Evolutionary conservation across 371 early-diverging fungal genomes (phyloP).

Genomic region (Actinomortierella wolfii): DNA sequence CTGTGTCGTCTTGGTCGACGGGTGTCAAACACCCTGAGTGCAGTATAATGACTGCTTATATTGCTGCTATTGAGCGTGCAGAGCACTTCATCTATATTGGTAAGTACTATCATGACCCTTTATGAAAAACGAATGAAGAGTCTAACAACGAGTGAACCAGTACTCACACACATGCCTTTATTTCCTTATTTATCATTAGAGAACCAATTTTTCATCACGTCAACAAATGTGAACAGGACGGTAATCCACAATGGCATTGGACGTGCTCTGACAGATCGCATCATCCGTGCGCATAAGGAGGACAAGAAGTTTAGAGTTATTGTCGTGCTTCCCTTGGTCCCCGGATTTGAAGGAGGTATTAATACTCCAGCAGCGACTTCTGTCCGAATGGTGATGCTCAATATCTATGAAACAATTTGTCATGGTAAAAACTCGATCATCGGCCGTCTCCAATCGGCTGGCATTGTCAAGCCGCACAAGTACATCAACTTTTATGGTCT

Average conservation of each 20-base stretch:
- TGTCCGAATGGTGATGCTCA: constrained; percentile 81
- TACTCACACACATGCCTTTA: too few species aligned
- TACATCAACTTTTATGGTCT: constrained; percentile 85
- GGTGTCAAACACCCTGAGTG: constrained; percentile 56
- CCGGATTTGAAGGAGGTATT: constrained; percentile 89
- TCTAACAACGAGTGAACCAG: too few species aligned
- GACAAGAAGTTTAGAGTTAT: constrained; percentile 77
- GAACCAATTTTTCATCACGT: constrained; percentile 39
- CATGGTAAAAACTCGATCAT: constrained; percentile 81
- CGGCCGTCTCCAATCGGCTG: constrained; percentile 62
- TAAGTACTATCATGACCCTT: too few species aligned
- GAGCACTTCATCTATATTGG: constrained; percentile 93
- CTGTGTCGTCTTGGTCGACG: constrained; percentile 71
- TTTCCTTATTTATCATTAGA: constrained; percentile 6
- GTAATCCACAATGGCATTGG: constrained; percentile 72
- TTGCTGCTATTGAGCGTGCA: constrained; percentile 74
- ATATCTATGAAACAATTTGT: constrained; percentile 82
- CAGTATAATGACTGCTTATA: constrained; percentile 68
- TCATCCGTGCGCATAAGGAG: constrained; percentile 77
- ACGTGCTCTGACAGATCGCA: constrained; percentile 77
- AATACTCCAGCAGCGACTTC: constrained; percentile 78
- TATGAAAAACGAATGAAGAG: too few species aligned
- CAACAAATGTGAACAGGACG: constrained; percentile 61
- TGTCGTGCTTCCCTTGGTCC: constrained; percentile 90
- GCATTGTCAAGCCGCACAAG: constrained; percentile 68